Conservation (phyloP, 345 rosid species). For the Limnanthes douglasii region DNA sequence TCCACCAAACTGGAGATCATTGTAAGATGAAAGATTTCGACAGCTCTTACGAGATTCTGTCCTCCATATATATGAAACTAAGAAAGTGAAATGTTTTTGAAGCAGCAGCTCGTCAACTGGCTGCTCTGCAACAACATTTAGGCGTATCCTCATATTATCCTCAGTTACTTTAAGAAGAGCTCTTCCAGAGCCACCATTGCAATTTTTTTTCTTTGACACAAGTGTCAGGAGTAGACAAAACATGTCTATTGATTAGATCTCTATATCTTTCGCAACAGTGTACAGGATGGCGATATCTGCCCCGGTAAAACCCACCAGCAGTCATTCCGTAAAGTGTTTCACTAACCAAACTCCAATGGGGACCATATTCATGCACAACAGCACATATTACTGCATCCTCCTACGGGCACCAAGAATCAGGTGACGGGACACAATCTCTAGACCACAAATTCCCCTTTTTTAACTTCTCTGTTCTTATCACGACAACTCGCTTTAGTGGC, state of each 20-base stretch:
- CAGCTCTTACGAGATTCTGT: conserved; percentile 13
- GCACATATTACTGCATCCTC: conserved; percentile 99
- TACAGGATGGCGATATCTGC: conserved; percentile 86
- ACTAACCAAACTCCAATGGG: conserved; percentile 80
- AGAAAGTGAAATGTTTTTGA: conserved; percentile 78
- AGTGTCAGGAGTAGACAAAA: conserved; percentile 57
- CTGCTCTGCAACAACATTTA: conserved; percentile 59
- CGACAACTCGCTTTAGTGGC: conserved; percentile 73
- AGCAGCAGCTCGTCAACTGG: conserved; percentile 82
- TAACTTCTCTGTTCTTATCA: conserved; percentile 81
- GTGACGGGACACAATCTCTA: conserved; percentile 80
- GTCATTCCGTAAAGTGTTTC: conserved; percentile 75
- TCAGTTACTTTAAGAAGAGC: conserved; percentile 90
- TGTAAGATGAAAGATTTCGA: conserved; percentile 19
- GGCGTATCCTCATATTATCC: conserved; percentile 65
- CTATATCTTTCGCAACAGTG: conserved; percentile 93
- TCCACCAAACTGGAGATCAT: conserved; percentile 33
- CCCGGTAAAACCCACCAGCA: conserved; percentile 90
- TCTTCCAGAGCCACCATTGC: conserved; percentile 64
- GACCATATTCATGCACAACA: conserved; percentile 94
- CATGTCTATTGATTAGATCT: conserved; percentile 65
- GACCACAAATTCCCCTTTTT: conserved; percentile 90
- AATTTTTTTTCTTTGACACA: conserved; percentile 44
- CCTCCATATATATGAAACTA: conserved; percentile 83
- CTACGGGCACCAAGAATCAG: conserved; percentile 88